Conservation (phyloP, 192 early-diverging fungal species). For the Linnemannia elongata region DNA sequence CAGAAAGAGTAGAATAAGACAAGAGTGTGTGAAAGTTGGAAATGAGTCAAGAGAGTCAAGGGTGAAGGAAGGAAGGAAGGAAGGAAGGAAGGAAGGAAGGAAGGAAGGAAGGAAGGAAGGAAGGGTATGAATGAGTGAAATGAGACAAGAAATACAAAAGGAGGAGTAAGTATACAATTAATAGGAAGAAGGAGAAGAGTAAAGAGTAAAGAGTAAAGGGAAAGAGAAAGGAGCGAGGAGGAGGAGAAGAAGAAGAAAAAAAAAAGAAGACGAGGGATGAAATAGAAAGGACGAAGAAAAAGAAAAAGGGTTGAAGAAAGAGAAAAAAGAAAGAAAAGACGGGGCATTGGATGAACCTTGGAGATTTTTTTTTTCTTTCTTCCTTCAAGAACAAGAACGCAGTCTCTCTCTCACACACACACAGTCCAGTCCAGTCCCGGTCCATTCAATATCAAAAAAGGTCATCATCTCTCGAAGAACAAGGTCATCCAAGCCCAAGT, state of each 20-base stretch:
- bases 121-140: neutral
- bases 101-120: neutral
- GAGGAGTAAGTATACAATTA: neutral
- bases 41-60: neutral
- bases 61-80: too few relatives aligned
- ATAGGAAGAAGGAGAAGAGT: neutral
- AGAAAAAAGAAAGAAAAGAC: neutral
- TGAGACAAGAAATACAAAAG: neutral
- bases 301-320: neutral
- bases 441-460: too few relatives aligned
- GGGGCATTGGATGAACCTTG: neutral
- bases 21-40: neutral
- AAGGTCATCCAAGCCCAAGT: too few relatives aligned
- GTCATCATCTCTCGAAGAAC: too few relatives aligned
- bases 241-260: neutral
- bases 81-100: too few relatives aligned
- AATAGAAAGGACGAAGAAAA: neutral
- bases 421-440: too few relatives aligned
- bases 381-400: neutral
- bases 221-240: too few relatives aligned
- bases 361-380: constrained; percentile 4
- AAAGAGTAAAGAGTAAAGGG: neutral
- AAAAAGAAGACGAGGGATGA: neutral
- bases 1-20: neutral
- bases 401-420: neutral